phyloP scores from a whole-genome alignment of 352 stramenopile species.

The Pythium volutum region DNA sequence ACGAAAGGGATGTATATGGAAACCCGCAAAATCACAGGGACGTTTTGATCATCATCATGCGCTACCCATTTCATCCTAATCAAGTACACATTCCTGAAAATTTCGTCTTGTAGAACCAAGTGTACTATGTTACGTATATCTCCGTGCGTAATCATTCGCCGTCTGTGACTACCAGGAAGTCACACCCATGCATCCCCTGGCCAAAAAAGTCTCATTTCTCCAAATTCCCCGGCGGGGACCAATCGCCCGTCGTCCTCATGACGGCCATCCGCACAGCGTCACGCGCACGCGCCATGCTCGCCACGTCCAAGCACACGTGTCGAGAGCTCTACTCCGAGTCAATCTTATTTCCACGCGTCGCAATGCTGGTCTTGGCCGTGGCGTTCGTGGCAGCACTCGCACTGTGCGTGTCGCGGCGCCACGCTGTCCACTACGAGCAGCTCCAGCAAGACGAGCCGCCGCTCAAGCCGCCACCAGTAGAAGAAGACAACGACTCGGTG shows the following conservation, averaged over 20 bases:
- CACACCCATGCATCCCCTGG: background rate
- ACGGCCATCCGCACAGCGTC: too few species aligned
- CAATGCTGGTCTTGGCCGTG: conserved; percentile 29
- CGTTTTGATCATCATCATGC: too few species aligned
- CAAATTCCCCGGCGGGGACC: too few species aligned
- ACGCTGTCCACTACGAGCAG: background rate
- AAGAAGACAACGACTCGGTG: too few species aligned
- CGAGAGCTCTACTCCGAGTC: conserved; percentile 39
- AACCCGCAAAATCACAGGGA: background rate
- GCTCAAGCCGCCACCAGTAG: conserved; percentile 18
- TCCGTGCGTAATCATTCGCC: too few species aligned
- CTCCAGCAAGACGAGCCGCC: background rate
- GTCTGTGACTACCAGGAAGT: background rate
- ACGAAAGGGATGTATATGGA: background rate
- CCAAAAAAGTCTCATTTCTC: too few species aligned
- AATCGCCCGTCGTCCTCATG: too few species aligned
- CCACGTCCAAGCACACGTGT: background rate
- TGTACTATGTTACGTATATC: too few species aligned
- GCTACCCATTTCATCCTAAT: too few species aligned
- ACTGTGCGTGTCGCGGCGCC: conserved; percentile 14
- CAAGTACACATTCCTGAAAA: too few species aligned
- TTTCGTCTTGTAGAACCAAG: too few species aligned
- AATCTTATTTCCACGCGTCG: conserved; percentile 42
- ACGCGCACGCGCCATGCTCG: background rate
- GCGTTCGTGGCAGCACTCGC: conserved; percentile 16